phyloP scores from a whole-genome alignment of 345 rosid species.

The Arabis hirsuta region DNA sequence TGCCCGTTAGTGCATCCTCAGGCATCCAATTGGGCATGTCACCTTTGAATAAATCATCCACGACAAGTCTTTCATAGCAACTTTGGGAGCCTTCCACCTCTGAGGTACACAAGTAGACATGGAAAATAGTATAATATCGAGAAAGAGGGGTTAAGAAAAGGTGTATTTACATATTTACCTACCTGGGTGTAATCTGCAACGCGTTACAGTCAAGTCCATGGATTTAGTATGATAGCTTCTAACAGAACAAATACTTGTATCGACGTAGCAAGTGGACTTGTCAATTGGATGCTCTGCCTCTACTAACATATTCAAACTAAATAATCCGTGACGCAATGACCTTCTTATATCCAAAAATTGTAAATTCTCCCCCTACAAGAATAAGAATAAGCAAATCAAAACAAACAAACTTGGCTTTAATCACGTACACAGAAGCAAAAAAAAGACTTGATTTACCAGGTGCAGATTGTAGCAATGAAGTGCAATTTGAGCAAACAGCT shows the following conservation, averaged over 20 bases:
- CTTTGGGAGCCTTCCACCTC: not conserved
- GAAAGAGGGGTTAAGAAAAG: too few relatives aligned
- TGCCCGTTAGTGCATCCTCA: not conserved
- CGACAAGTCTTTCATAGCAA: not conserved
- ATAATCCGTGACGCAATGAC: not conserved
- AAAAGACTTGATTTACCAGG: not conserved
- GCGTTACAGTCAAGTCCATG: not conserved
- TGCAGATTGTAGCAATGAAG: constrained; percentile 16
- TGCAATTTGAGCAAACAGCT: not conserved
- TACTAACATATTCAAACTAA: too few relatives aligned
- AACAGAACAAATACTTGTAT: not conserved
- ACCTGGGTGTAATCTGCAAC: not conserved
- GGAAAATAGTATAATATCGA: too few relatives aligned
- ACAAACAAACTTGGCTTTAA: not conserved
- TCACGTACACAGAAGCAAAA: too few relatives aligned
- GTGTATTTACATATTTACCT: not conserved
- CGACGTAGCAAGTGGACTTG: not conserved
- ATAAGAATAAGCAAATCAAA: not conserved
- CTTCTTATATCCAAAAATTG: not conserved
- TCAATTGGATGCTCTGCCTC: not conserved
- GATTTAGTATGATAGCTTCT: too few relatives aligned
- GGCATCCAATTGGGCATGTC: constrained; percentile 1
- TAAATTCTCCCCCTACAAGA: constrained; percentile 1
- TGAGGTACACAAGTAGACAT: not conserved
- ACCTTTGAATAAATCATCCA: constrained; percentile 4